phyloP scores from a whole-genome alignment of 108 stramenopile species.

The Hondaea fermentalgiana region DNA sequence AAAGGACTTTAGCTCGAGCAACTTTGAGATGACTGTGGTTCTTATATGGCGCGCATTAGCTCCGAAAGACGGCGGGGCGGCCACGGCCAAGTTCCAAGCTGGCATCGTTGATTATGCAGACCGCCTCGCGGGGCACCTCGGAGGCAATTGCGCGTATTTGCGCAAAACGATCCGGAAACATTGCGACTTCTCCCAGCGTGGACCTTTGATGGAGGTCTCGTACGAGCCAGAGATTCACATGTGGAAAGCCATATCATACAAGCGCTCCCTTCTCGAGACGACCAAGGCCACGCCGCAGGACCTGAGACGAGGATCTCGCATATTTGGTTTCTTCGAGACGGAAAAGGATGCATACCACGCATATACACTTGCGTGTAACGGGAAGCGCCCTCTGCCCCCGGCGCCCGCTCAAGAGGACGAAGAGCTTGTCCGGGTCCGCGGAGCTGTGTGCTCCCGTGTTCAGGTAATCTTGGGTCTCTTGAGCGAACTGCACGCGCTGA shows the following conservation, averaged over 20 bases:
- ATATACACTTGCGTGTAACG: background rate
- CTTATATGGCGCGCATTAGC: background rate
- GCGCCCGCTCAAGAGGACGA: background rate
- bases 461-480: background rate
- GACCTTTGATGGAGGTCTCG: background rate
- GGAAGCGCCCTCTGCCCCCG: background rate
- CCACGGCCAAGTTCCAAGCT: background rate
- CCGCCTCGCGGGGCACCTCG: background rate
- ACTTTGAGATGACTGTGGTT: background rate
- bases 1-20: background rate
- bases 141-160: background rate
- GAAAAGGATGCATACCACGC: background rate
- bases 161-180: background rate
- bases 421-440: background rate
- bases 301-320: background rate
- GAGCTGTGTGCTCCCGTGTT: background rate
- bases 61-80: background rate
- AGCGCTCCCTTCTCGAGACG: background rate
- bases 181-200: background rate
- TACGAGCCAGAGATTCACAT: constrained; percentile 7
- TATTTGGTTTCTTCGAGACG: constrained; percentile 1
- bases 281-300: background rate
- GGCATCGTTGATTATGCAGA: background rate
- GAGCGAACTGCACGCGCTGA: background rate
- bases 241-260: background rate